Percentiles rank a stretch among this genome's conserved stretches.
Conservation (phyloP, 345 rosid genomes). For the Lagerstroemia speciosa region DNA sequence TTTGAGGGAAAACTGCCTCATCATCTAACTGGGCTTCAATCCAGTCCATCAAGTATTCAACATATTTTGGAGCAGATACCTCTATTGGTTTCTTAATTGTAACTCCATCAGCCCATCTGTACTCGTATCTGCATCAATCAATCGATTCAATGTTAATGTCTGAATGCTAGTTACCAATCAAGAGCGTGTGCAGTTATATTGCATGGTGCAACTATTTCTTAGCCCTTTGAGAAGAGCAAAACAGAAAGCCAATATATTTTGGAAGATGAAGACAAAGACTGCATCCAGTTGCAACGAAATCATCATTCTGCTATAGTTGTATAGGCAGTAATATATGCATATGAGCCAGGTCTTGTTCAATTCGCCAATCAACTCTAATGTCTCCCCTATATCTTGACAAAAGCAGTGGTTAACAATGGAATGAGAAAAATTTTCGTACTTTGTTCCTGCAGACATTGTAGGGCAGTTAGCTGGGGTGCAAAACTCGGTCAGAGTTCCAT, state of each 20-base stretch:
- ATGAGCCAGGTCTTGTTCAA: too few species aligned
- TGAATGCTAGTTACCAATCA: neutral
- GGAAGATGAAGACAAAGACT: too few species aligned
- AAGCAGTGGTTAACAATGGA: neutral
- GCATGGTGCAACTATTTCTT: neutral
- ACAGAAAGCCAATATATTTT: neutral
- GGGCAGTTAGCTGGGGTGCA: slow-evolving; percentile 55
- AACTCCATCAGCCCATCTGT: slow-evolving; percentile 76
- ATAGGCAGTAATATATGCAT: too few species aligned
- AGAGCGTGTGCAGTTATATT: neutral
- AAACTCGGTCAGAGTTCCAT: slow-evolving; percentile 64
- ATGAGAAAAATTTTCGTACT: slow-evolving; percentile 17
- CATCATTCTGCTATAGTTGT: too few species aligned
- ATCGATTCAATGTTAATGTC: neutral
- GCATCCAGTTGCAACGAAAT: too few species aligned
- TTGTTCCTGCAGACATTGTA: slow-evolving; percentile 64
- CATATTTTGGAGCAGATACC: slow-evolving; percentile 73
- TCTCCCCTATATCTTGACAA: neutral
- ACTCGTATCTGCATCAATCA: slow-evolving; percentile 39
- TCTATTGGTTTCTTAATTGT: slow-evolving; percentile 58
- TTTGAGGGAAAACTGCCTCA: slow-evolving; percentile 59
- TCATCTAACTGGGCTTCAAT: slow-evolving; percentile 58
- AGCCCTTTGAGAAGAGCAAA: neutral
- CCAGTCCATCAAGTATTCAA: slow-evolving; percentile 71
- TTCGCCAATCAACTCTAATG: neutral